Evolutionary conservation across 2,329 filamentous ascomycete species (phyloP).

Genomic region (Xylariales sp.): DNA sequence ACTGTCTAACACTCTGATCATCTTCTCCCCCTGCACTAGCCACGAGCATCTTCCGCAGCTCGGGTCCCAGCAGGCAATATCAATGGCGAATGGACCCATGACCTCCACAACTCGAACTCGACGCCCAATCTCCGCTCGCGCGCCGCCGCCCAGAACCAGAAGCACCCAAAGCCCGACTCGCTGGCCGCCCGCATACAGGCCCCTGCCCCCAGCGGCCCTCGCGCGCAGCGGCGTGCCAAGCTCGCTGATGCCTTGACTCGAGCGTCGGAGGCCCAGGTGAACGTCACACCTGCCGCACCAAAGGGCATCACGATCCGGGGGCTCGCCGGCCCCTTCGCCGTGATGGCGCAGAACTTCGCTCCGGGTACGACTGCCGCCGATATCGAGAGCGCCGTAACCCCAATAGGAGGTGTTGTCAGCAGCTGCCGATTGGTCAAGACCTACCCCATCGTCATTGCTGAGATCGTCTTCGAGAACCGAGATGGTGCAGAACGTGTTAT

Average conservation of each 20-base stretch:
- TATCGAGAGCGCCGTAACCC: slow-evolving; percentile 77
- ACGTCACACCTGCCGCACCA: slow-evolving; percentile 26
- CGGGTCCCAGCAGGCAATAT: slow-evolving; percentile 47
- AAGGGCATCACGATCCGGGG: slow-evolving; percentile 65
- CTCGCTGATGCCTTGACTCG: slow-evolving; percentile 38
- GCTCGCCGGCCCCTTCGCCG: slow-evolving; percentile 65
- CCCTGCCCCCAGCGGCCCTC: slow-evolving; percentile 23
- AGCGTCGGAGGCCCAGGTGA: slow-evolving; percentile 15
- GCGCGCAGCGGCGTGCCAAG: slow-evolving; percentile 28
- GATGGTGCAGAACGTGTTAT: slow-evolving; percentile 73
- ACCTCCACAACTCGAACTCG: slow-evolving; percentile 51
- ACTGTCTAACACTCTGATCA: slow-evolving; percentile 10
- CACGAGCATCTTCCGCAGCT: slow-evolving; percentile 25
- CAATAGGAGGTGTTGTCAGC: slow-evolving; percentile 63
- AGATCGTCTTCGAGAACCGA: slow-evolving; percentile 69
- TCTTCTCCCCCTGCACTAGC: slow-evolving; percentile 18
- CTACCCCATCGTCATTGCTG: slow-evolving; percentile 68
- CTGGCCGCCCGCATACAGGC: slow-evolving; percentile 43
- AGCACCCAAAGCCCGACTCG: slow-evolving; percentile 27
- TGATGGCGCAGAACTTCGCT: slow-evolving; percentile 79
- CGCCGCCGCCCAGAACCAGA: slow-evolving; percentile 32
- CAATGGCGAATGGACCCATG: slow-evolving; percentile 67
- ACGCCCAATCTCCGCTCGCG: slow-evolving; percentile 36
- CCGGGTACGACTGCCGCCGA: slow-evolving; percentile 77
- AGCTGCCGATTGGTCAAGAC: slow-evolving; percentile 66